phyloP scores from a whole-genome alignment of 176 grass and related monocot genomes.

The Panicum miliaceum region DNA sequence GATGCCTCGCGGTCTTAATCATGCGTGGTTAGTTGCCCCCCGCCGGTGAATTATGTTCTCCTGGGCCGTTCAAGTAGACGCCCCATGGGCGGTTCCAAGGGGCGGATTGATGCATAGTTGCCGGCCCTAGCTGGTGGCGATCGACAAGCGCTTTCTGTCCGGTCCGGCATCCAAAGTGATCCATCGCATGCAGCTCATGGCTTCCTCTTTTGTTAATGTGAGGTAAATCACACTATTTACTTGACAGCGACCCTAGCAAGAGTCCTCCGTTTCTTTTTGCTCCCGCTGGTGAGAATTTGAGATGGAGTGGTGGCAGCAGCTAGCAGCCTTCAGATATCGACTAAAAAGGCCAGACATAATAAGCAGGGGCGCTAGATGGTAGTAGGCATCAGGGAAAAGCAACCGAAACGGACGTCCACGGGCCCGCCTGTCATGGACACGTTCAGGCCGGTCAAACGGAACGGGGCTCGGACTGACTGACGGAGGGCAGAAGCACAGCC shows the following conservation, averaged over 20 bases:
- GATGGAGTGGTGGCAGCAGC: neutral
- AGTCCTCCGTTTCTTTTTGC: neutral
- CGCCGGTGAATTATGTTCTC: neutral
- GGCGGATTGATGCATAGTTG: neutral
- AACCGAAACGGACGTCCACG: neutral
- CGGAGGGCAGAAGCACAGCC: too few species aligned
- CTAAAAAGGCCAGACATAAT: too few species aligned
- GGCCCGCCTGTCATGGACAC: neutral
- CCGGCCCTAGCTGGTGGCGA: neutral
- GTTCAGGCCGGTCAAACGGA: neutral
- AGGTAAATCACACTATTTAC: neutral
- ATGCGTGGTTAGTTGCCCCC: neutral
- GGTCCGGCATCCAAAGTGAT: neutral
- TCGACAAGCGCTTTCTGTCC: neutral
- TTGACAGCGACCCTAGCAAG: neutral
- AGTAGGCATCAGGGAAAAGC: constrained; percentile 3
- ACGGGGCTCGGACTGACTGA: too few species aligned
- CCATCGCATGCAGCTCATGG: neutral
- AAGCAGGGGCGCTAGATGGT: neutral
- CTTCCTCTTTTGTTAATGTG: neutral
- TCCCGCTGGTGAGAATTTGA: neutral
- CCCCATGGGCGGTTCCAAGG: constrained; percentile 8
- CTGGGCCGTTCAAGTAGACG: neutral
- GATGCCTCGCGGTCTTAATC: neutral
- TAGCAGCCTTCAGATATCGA: too few species aligned